These are phyloP conservation scores for Cladophialophora chaetospira DNA, from an alignment of 2,329 filamentous ascomycete genomes.

Conservation along the genomic window DNA sequence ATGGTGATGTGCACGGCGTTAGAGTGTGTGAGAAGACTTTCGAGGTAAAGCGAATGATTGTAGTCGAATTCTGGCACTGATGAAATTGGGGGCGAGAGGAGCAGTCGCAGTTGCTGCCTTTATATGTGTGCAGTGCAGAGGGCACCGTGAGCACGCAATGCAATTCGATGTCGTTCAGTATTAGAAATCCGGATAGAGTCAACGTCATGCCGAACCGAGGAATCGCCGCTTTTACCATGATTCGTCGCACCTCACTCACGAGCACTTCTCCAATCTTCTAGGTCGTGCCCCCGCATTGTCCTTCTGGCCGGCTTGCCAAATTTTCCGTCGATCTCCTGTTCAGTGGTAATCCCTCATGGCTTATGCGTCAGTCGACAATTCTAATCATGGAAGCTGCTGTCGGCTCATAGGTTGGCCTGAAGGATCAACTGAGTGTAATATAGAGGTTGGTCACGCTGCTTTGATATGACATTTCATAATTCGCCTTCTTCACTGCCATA, in stretches of 20 bases:
- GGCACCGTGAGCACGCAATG: constrained; percentile 29
- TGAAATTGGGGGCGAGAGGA: neutral
- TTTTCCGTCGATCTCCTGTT: no score
- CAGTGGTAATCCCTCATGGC: neutral
- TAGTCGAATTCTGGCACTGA: neutral
- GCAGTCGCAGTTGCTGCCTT: neutral
- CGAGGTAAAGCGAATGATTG: neutral
- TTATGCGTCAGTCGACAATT: neutral
- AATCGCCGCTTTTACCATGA: constrained; percentile 17
- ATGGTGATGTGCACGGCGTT: constrained; percentile 19
- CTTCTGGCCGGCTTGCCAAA: no score
- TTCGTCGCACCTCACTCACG: neutral
- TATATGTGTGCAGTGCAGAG: constrained; percentile 13
- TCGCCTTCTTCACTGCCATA: constrained; percentile 49
- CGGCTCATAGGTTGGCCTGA: neutral
- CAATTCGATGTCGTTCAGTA: constrained; percentile 9
- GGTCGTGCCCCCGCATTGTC: constrained; percentile 9
- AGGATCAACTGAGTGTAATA: neutral
- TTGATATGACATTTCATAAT: constrained; percentile 33
- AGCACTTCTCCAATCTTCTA: no score
- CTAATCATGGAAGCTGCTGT: neutral
- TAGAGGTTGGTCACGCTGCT: neutral
- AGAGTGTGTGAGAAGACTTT: neutral
- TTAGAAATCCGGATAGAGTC: constrained; percentile 25
- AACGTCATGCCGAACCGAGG: constrained; percentile 23